Evolutionary conservation across 2,329 filamentous ascomycete species (phyloP).

Genomic region (Immersiporthe knoxdaviesiana): DNA sequence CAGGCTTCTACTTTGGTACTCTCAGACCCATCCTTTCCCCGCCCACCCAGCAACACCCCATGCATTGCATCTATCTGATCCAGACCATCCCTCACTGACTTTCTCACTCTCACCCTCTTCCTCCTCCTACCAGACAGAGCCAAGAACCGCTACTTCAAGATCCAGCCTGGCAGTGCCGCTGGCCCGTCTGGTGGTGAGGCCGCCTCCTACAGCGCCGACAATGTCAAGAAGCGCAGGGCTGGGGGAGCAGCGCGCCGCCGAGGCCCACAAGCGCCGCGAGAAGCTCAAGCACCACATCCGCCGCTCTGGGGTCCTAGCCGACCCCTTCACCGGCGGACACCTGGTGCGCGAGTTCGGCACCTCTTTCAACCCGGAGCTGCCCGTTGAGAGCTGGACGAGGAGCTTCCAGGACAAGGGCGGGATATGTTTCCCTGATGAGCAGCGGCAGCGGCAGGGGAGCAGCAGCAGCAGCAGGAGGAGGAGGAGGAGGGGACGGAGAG

Average conservation of each 20-base stretch:
- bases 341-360: slow-evolving; percentile 42
- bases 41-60: not conserved
- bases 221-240: slow-evolving; percentile 51
- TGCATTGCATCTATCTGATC: not conserved
- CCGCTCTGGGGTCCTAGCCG: slow-evolving; percentile 39
- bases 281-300: slow-evolving; percentile 34
- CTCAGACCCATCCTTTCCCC: not conserved
- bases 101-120: no score
- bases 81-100: not conserved
- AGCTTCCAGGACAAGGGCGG: slow-evolving; percentile 46
- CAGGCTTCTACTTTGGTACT: slow-evolving; percentile 31
- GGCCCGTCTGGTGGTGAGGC: not conserved
- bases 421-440: slow-evolving; percentile 37
- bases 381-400: slow-evolving; percentile 43
- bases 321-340: slow-evolving; percentile 40
- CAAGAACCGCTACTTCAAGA: slow-evolving; percentile 70
- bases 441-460: no score
- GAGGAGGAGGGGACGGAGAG: not conserved
- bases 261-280: slow-evolving; percentile 23
- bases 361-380: slow-evolving; percentile 35
- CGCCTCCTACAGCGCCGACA: slow-evolving; percentile 58
- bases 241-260: slow-evolving; percentile 45
- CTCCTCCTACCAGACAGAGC: slow-evolving; percentile 47
- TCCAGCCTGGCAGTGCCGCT: slow-evolving; percentile 57
- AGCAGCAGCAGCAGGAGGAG: no score